Base-by-base conservation (phyloP, 2,329 filamentous ascomycete species). In the Periconia macrospinosa region DNA sequence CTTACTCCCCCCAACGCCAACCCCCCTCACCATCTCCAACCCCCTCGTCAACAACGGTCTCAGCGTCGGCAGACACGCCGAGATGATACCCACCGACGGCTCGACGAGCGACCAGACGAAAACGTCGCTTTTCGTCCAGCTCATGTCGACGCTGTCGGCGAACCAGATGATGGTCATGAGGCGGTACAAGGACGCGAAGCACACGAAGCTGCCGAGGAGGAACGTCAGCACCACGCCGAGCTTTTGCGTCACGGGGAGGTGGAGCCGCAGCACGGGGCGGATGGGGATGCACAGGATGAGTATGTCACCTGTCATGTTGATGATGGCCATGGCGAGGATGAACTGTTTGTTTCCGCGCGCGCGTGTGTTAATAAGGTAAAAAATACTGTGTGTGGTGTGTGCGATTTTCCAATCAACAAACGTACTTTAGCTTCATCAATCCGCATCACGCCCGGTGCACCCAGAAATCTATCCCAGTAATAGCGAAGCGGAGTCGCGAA, bases 21-120 rank as follows among this genome's bases (percentile, higher is more conserved):
- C 17, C 17, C 47, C n/a, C n/a, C n/a, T n/a, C n/a, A n/a, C n/a
- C n/a, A n/a, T 47, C 9, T 56, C 42, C 27, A 59, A 23, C 7
- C 61, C 20, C 40, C 59, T 40, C 10, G 59, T 56, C 30, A 66
- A 45, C 17, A 66, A 45, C 17, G 63, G 63, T 2, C 63, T 56
- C 3, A 66, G 60, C 0, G 62, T 65, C 2, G 63, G 63, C 41
- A 67, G 53, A 49, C 65, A 67, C 17, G 59, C 65, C 11, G 57
- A 61, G 11, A 68, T 68, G 23, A 68, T 66, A n/a, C 63, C 65
- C 17, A 67, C 53, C 2, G 61, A 63, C 0, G 62, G 65, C 30
- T 68, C 65, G 30, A 68, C 61, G 11, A 51, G 56, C 2, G 59
- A 62, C 65, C 65, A 68, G 48, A 68, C 65, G 54, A 66, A 66